Percentiles rank a stretch among this genome's conserved stretches.
Evolutionary conservation across 805 yeast species (phyloP).

Genomic region (Clavispora vitiphila): DNA sequence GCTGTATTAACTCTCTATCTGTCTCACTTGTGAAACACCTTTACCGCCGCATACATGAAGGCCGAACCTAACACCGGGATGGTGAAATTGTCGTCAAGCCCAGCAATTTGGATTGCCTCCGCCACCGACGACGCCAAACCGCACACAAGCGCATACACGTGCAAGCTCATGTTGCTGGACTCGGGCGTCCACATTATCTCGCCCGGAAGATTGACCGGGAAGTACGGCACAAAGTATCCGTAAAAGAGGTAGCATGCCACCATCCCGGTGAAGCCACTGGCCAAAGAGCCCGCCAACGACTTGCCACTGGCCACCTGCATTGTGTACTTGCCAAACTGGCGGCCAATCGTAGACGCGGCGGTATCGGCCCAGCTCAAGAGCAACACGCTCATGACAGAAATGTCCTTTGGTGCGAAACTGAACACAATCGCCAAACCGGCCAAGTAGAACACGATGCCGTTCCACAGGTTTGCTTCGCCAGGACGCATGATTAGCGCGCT

Average conservation of each 20-base stretch:
- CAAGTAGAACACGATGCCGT: constrained; percentile 87
- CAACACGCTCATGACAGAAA: constrained; percentile 68
- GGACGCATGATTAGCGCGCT: constrained; percentile 86
- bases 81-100: constrained; percentile 89
- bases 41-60: constrained; percentile 51
- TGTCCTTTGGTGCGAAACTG: constrained; percentile 69
- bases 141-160: constrained; percentile 50
- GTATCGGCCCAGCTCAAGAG: constrained; percentile 96
- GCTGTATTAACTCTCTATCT: too few relatives aligned
- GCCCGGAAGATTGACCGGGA: constrained; percentile 46
- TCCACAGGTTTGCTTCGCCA: constrained; percentile 62
- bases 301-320: constrained; percentile 72
- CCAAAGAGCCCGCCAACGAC: constrained; percentile 85
- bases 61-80: constrained; percentile 83
- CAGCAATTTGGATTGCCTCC: constrained; percentile 74
- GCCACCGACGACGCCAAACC: constrained; percentile 84
- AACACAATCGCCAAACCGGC: constrained; percentile 75
- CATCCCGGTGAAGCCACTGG: constrained; percentile 76
- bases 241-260: constrained; percentile 63
- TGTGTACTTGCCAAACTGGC: constrained; percentile 78
- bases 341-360: constrained; percentile 91
- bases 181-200: constrained; percentile 64
- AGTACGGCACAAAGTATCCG: constrained; percentile 68
- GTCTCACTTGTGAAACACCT: background rate
- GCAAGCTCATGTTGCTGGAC: constrained; percentile 52